A percentile compares a stretch with the other conserved stretches of the same genome.
Conservation (phyloP, 257 asterid species). For the Primulina tabacum region DNA sequence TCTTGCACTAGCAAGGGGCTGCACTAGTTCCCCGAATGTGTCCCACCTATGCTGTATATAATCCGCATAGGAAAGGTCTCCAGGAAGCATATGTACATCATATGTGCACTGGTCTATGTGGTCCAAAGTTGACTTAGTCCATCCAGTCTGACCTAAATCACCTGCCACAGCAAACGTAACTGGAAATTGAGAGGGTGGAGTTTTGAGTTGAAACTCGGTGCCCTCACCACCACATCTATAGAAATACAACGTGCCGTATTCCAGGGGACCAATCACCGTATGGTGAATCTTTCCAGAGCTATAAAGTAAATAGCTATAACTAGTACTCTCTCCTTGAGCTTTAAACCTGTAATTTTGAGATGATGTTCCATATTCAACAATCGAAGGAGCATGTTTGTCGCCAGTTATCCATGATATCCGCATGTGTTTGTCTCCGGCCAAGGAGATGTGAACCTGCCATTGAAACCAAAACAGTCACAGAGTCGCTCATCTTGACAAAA, state of each 20-base stretch:
- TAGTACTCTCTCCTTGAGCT: constrained; percentile 61
- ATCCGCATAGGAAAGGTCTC: constrained; percentile 95
- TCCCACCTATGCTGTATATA: constrained; percentile 81
- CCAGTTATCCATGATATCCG: constrained; percentile 69
- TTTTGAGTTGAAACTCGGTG: constrained; percentile 74
- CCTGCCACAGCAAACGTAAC: constrained; percentile 85
- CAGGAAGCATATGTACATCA: constrained; percentile 83
- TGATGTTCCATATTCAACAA: constrained; percentile 76
- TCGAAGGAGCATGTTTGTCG: constrained; percentile 49
- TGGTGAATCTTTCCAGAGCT: constrained; percentile 81
- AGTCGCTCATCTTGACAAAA: not conserved
- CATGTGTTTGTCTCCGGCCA: constrained; percentile 78
- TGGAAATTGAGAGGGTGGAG: constrained; percentile 87
- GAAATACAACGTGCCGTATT: constrained; percentile 54
- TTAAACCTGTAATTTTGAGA: constrained; percentile 46
- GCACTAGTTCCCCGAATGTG: constrained; percentile 85
- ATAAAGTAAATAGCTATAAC: constrained; percentile 61
- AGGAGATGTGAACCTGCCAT: constrained; percentile 84
- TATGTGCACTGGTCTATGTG: constrained; percentile 61
- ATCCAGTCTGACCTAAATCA: constrained; percentile 93
- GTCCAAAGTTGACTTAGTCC: constrained; percentile 84
- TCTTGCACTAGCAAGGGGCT: constrained; percentile 89
- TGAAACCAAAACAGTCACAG: not conserved
- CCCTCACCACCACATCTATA: constrained; percentile 81
- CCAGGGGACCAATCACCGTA: constrained; percentile 79